Evolutionary conservation across 1,284 basidiomycete species (phyloP).

Genomic region (Austropuccinia psidii): DNA sequence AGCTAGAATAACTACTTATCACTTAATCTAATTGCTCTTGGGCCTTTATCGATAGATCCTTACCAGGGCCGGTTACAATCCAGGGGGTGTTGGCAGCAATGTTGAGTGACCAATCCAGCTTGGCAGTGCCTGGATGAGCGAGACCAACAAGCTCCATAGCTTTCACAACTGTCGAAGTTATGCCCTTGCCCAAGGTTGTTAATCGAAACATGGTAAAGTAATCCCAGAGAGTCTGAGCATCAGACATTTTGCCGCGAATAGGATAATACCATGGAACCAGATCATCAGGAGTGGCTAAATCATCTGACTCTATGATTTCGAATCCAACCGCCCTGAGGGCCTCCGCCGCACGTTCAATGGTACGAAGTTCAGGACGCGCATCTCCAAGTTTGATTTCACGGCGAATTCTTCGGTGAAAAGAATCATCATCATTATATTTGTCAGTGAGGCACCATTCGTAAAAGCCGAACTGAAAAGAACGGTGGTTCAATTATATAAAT

Average conservation of each 20-base stretch:
- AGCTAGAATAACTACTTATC: too few species aligned
- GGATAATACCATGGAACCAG: constrained; percentile 87
- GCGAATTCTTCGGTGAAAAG: constrained; percentile 81
- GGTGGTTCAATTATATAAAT: too few species aligned
- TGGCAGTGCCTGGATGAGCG: constrained; percentile 84
- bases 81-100: constrained; percentile 63
- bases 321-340: constrained; percentile 82
- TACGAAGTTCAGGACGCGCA: constrained; percentile 96
- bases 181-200: constrained; percentile 74
- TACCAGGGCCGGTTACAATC: constrained; percentile 52
- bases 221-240: constrained; percentile 92
- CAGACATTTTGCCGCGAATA: constrained; percentile 80
- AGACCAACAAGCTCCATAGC: constrained; percentile 69
- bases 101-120: constrained; percentile 83
- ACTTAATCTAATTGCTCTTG: too few species aligned
- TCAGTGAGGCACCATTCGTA: constrained; percentile 99
- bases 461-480: constrained; percentile 68
- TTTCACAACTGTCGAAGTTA: constrained; percentile 74
- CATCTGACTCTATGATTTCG: constrained; percentile 82
- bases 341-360: constrained; percentile 61
- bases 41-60: constrained; percentile 50
- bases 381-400: constrained; percentile 72
- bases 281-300: constrained; percentile 68
- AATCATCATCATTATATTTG: constrained; percentile 75
- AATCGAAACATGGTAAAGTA: constrained; percentile 56